Conservation (phyloP, 1,139 yeast species). For the Yamadazyma epiphylla region DNA sequence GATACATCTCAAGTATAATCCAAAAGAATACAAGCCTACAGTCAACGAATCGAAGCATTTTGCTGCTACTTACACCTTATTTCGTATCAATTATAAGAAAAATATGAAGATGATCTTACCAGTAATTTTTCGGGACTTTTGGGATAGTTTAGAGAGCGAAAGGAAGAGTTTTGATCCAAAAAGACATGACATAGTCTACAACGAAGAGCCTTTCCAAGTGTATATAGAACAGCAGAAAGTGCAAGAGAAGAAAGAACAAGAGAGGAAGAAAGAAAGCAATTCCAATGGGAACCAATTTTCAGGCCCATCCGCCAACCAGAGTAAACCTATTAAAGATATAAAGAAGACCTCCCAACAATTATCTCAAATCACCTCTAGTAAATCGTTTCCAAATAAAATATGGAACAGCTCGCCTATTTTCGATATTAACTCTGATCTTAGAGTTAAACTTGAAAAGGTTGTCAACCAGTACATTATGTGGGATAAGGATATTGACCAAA, state of each 20-base stretch:
- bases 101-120: slow-evolving; percentile 88
- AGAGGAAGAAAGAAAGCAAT: slow-evolving; percentile 4
- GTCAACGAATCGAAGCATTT: slow-evolving; percentile 86
- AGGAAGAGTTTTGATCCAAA: slow-evolving; percentile 45
- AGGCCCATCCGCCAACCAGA: too few relatives aligned
- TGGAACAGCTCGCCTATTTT: slow-evolving; percentile 64
- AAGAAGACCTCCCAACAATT: slow-evolving; percentile 2
- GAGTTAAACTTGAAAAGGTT: slow-evolving; percentile 53
- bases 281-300: slow-evolving; percentile 5
- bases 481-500: slow-evolving; percentile 18
- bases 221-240: slow-evolving; percentile 29
- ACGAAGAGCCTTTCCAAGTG: slow-evolving; percentile 69
- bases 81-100: slow-evolving; percentile 73
- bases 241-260: slow-evolving; percentile 6
- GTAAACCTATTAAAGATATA: slow-evolving; percentile 2
- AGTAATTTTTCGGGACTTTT: slow-evolving; percentile 69
- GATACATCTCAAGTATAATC: slow-evolving; percentile 56
- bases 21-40: slow-evolving; percentile 68
- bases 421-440: slow-evolving; percentile 44
- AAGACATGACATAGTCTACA: slow-evolving; percentile 53
- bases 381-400: slow-evolving; percentile 28
- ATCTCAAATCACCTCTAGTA: not conserved
- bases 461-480: slow-evolving; percentile 54
- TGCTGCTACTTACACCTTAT: slow-evolving; percentile 86
- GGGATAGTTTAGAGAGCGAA: slow-evolving; percentile 67